These are phyloP conservation scores for Lichtheimia ornata DNA, from an alignment of 371 early-diverging fungal genomes.

Conservation along the genomic window DNA sequence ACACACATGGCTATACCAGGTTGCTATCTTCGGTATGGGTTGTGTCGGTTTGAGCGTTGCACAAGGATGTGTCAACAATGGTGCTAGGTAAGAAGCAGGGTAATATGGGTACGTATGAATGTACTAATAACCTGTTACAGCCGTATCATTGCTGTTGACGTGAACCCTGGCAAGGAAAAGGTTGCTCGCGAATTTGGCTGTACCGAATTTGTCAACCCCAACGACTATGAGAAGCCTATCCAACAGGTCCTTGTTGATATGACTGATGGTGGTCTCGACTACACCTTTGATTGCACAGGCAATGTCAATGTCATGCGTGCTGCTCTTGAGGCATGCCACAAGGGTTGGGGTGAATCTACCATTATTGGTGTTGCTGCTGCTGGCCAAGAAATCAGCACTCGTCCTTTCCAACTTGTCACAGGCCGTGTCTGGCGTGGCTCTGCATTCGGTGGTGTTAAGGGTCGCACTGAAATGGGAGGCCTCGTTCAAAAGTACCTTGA, in stretches of 20 bases:
- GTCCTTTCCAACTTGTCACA: conserved; percentile 95
- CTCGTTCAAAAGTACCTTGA: conserved; percentile 85
- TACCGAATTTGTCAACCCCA: conserved; percentile 92
- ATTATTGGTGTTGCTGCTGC: conserved; percentile 93
- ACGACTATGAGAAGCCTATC: conserved; percentile 74
- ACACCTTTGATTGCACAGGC: conserved; percentile 94
- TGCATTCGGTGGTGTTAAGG: conserved; percentile 97
- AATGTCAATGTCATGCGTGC: conserved; percentile 92
- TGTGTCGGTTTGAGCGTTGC: conserved; percentile 92
- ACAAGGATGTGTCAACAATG: conserved; percentile 79
- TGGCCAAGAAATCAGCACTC: conserved; percentile 90
- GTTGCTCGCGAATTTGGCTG: conserved; percentile 84
- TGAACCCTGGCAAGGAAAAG: conserved; percentile 83
- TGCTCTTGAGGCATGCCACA: conserved; percentile 91
- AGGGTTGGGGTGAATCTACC: conserved; percentile 89
- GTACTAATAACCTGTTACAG: conserved; percentile 16
- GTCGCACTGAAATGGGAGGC: conserved; percentile 86
- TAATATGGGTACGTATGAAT: not conserved
- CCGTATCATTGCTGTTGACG: conserved; percentile 90
- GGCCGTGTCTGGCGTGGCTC: conserved; percentile 95
- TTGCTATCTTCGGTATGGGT: conserved; percentile 95
- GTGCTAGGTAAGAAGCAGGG: conserved; percentile 55
- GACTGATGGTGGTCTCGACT: conserved; percentile 95
- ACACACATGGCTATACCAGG: conserved; percentile 12
- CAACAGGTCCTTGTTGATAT: conserved; percentile 86